These are phyloP conservation scores for Bolboschoenus planiculmis DNA, from an alignment of 176 grass and related monocot species.

Conservation along the genomic window DNA sequence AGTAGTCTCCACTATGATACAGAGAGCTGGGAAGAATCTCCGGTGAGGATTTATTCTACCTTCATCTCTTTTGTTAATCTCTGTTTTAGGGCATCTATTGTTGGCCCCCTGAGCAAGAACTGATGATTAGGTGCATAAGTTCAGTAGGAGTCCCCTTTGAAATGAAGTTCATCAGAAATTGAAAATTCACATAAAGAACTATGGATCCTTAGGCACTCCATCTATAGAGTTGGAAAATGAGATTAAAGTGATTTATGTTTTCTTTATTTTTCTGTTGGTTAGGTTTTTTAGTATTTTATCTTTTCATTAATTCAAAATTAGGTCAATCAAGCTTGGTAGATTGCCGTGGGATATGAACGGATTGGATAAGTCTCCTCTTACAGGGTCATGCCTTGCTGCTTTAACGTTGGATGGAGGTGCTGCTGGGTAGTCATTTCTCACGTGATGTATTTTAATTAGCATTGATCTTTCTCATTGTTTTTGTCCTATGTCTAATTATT, in stretches of 20 bases:
- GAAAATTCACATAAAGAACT: neutral
- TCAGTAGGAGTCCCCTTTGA: neutral
- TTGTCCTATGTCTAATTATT: neutral
- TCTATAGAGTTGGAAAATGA: neutral
- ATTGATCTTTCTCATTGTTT: neutral
- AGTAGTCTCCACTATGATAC: constrained; percentile 42
- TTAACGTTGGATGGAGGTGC: constrained; percentile 31
- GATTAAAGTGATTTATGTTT: neutral
- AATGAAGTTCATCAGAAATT: neutral
- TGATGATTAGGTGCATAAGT: no score
- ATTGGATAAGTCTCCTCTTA: constrained; percentile 29
- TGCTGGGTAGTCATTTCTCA: constrained; percentile 20
- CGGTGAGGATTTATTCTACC: constrained; percentile 13
- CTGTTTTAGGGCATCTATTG: no score
- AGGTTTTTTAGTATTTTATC: neutral
- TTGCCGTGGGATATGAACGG: neutral
- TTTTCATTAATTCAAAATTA: constrained; percentile 10
- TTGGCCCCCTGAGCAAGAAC: no score
- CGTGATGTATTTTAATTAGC: neutral
- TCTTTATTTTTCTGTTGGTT: no score
- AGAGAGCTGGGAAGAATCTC: constrained; percentile 35
- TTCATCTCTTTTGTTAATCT: neutral
- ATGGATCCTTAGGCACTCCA: neutral
- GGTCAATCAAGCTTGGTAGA: constrained; percentile 37
- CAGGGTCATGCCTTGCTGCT: constrained; percentile 28